Base-by-base conservation (phyloP, 805 yeast genomes). In the Wickerhamomyces hampshirensis region DNA sequence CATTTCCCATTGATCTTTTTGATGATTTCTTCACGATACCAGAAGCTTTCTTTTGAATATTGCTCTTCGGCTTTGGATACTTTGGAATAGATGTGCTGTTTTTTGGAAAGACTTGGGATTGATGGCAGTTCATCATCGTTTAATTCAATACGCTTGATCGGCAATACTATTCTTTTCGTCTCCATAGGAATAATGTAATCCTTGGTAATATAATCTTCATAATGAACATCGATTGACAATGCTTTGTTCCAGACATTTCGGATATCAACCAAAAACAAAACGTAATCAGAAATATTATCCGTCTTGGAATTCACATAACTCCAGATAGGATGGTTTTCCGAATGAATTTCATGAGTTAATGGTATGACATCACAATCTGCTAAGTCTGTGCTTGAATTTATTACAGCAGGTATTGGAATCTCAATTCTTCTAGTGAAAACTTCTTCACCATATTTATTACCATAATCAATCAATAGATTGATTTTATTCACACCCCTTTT, bases 231-330 rank as follows among this genome's bases (percentile, higher is more conserved):
- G 4, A 68, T 51, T 7, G 53, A 47, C 40, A 75, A 58, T 19
- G 71, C 70, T 33, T 79, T 80, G 6, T 73, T 68, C 93, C 96
- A 89, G 3, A 84, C 69, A 55, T 93, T 91, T 45, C 87, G 71
- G 39, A 93, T 59, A 55, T 93, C 98, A 11, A 91, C 51, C 1
- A 86, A 68, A 36, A 84, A 61, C 31, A 83, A 59, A 43, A 82
- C 79, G 55, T 71, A 85, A 33, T 76, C 77, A 3, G 73, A 61
- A 1, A 35, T 15, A 7, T 6, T 24, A 12, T 17, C 17, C 7
- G 33, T 38, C 3, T 34, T 9, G 1, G 27, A 23, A 26, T 53
- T 47, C n/a, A 60, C 39, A 34, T 49, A 55, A 3, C 53, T 37
- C 60, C 65, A 60, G 26, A 62, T 45, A 11, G 40, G 38, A 6